These are phyloP conservation scores for Henckelia pumila DNA, from an alignment of 257 asterid species.

Conservation along the genomic window DNA sequence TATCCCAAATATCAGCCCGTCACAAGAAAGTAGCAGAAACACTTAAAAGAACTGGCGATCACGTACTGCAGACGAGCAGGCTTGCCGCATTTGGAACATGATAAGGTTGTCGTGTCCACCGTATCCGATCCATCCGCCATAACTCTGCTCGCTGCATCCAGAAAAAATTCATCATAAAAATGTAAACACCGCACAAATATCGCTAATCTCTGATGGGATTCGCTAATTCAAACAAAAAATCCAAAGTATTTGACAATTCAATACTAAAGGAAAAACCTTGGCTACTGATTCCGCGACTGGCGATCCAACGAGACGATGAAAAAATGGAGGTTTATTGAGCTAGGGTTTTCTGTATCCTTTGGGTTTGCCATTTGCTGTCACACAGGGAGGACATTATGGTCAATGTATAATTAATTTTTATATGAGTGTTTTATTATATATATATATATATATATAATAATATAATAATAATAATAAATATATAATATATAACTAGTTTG, in stretches of 20 bases:
- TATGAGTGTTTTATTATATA: no score
- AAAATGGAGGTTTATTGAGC: slow-evolving; percentile 11
- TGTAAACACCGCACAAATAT: neutral
- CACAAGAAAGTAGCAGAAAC: neutral
- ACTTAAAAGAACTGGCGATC: slow-evolving; percentile 8
- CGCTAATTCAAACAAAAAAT: neutral
- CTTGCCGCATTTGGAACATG: slow-evolving; percentile 83
- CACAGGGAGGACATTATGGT: no score
- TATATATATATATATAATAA: no score
- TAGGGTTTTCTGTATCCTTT: slow-evolving; percentile 31
- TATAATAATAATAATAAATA: no score
- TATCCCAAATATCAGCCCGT: neutral
- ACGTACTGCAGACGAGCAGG: slow-evolving; percentile 86
- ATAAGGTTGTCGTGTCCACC: slow-evolving; percentile 39
- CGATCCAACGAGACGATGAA: slow-evolving; percentile 5
- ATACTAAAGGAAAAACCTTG: slow-evolving; percentile 1
- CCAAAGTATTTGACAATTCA: neutral
- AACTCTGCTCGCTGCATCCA: slow-evolving; percentile 24
- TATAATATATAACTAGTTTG: no score
- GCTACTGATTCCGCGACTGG: neutral
- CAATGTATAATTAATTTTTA: no score
- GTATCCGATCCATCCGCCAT: slow-evolving; percentile 76
- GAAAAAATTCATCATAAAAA: slow-evolving; percentile 18
- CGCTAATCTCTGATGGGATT: neutral
- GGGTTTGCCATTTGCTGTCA: no score